Evolutionary conservation across 164 flowering plant genomes (phyloP).

Genomic region (Euptelea pleiosperma): DNA sequence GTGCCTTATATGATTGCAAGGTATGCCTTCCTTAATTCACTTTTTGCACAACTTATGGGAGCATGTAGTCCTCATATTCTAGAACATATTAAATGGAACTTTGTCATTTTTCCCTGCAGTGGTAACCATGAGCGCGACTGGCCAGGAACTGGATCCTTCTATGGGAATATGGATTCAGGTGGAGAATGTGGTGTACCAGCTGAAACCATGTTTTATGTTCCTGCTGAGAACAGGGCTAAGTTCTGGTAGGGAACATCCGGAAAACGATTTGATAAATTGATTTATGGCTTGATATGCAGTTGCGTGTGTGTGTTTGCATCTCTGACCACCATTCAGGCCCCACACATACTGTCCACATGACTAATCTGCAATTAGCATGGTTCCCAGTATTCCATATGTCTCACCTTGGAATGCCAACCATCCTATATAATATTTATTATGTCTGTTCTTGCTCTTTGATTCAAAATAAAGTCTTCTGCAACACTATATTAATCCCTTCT

Average conservation of each 20-base stretch:
- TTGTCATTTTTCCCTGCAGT: constrained; percentile 19
- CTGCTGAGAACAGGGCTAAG: constrained; percentile 42
- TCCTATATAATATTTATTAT: not conserved
- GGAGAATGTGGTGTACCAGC: constrained; percentile 50
- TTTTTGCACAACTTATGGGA: not conserved
- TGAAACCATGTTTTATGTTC: constrained; percentile 42
- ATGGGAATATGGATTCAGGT: constrained; percentile 39
- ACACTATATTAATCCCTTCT: too few species aligned
- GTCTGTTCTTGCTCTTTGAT: too few species aligned
- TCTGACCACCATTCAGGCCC: too few species aligned
- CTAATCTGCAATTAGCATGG: too few species aligned
- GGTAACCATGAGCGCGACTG: constrained; percentile 51
- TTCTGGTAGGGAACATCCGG: constrained; percentile 30
- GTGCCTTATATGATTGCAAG: constrained; percentile 46
- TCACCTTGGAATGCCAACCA: not conserved
- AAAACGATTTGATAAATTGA: not conserved
- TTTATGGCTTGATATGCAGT: not conserved
- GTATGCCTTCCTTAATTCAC: constrained; percentile 13
- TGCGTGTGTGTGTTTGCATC: too few species aligned
- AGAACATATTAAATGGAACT: not conserved
- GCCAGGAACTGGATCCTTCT: constrained; percentile 47
- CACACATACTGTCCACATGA: too few species aligned
- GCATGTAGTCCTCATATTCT: not conserved
- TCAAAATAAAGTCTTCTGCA: too few species aligned
- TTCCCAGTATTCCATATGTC: too few species aligned